A percentile compares a stretch with the other conserved stretches of the same genome.
phyloP scores from a whole-genome alignment of 306 rosid genomes.

The Benincasa hispida region DNA sequence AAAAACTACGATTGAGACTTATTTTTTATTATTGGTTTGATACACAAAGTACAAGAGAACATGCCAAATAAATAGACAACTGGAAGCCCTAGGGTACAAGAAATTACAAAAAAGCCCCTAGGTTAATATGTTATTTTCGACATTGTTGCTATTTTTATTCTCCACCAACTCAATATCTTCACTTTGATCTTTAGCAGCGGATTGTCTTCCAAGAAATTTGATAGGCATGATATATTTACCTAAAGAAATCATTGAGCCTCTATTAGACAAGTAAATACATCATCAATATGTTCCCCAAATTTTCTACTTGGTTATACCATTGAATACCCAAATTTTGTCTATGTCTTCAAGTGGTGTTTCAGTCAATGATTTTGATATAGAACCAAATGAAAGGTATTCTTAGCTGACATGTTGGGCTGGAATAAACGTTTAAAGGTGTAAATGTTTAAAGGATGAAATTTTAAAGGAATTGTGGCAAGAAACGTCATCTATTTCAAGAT shows the following conservation, averaged over 20 bases:
- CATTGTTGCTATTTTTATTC: conserved; percentile 22
- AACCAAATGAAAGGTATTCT: not conserved
- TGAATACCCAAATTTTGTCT: not conserved
- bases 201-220: conserved; percentile 14
- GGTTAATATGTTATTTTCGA: too few relatives aligned
- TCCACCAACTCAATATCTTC: conserved; percentile 14
- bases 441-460: too few relatives aligned
- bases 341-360: too few relatives aligned
- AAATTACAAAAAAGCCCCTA: too few relatives aligned
- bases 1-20: too few relatives aligned
- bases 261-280: not conserved
- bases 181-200: conserved; percentile 12
- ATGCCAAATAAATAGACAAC: too few relatives aligned
- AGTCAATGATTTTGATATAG: too few relatives aligned
- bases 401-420: conserved; percentile 9
- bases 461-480: conserved; percentile 9
- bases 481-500: too few relatives aligned
- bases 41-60: too few relatives aligned
- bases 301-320: not conserved
- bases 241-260: conserved; percentile 7
- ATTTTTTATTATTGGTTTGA: too few relatives aligned
- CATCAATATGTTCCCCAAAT: not conserved
- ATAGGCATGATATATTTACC: conserved; percentile 19
- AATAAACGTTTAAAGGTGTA: conserved; percentile 10
- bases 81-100: too few relatives aligned